Percentiles rank a stretch among this genome's conserved stretches.
Evolutionary conservation across 1,284 basidiomycete species (phyloP).

Genomic region (Cryptococcus maquisensis): DNA sequence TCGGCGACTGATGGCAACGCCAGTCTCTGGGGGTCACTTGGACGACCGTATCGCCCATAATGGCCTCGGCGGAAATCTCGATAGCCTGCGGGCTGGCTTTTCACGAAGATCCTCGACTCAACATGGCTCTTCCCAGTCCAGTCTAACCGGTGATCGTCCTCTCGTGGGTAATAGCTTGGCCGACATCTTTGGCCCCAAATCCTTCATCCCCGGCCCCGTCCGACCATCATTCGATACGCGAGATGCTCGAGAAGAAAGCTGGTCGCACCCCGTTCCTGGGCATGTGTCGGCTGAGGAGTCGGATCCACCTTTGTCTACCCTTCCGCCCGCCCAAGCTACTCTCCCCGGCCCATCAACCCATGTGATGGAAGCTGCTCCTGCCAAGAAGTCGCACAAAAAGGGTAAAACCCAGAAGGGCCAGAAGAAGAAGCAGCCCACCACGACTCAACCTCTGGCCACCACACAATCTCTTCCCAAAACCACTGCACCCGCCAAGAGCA

Average conservation of each 20-base stretch:
- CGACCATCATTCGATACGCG: not conserved
- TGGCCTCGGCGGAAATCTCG: too few relatives aligned
- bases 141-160: not conserved
- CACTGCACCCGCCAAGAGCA: not conserved
- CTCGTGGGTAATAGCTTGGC: not conserved
- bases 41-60: too few relatives aligned
- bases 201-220: not conserved
- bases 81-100: too few relatives aligned
- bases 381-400: not conserved
- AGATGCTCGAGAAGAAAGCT: too few relatives aligned
- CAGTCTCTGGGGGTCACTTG: too few relatives aligned
- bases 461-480: not conserved
- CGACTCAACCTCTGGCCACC: not conserved
- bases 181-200: conserved; percentile 1
- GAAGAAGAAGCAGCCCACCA: not conserved
- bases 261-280: too few relatives aligned
- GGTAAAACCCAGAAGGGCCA: not conserved
- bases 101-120: not conserved
- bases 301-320: not conserved
- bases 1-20: too few relatives aligned
- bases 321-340: not conserved
- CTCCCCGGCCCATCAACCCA: not conserved
- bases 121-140: not conserved
- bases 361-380: not conserved
- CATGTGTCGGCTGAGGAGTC: too few relatives aligned